A percentile compares a stretch with the other conserved stretches of the same genome.
Evolutionary conservation across 176 grass and related monocot species (phyloP).

Genomic region (Leersia perrieri): DNA sequence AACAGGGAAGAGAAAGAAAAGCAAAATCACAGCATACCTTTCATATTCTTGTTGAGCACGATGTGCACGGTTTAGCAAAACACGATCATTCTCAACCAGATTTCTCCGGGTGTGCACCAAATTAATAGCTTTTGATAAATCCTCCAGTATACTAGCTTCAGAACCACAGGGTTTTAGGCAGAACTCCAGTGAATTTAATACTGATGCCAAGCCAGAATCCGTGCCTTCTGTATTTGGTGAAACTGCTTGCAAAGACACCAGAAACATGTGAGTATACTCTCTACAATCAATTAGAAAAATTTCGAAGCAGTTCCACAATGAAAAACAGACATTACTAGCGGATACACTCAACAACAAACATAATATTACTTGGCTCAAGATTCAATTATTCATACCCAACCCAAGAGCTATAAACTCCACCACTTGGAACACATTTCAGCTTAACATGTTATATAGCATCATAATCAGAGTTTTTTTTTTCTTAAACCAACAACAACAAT

Average conservation of each 20-base stretch:
- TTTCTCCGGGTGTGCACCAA: constrained; percentile 68
- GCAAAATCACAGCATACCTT: constrained; percentile 39
- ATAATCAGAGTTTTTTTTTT: neutral
- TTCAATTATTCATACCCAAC: neutral
- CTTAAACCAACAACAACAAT: constrained; percentile 25
- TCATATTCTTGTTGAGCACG: constrained; percentile 94
- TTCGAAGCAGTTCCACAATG: neutral
- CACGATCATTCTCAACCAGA: constrained; percentile 84
- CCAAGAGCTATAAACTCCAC: neutral
- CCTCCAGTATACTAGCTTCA: constrained; percentile 91
- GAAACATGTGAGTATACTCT: constrained; percentile 19
- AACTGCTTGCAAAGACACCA: constrained; percentile 32
- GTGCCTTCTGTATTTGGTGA: constrained; percentile 69
- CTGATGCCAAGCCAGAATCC: constrained; percentile 85
- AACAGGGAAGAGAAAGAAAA: neutral
- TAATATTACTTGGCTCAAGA: neutral
- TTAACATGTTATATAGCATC: constrained; percentile 1
- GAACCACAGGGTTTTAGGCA: constrained; percentile 90
- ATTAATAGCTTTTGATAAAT: constrained; percentile 91
- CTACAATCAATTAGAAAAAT: neutral
- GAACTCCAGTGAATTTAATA: constrained; percentile 81
- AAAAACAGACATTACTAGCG: neutral
- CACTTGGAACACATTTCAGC: neutral
- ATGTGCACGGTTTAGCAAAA: constrained; percentile 85
- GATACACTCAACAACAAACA: neutral